Conservation (phyloP, 148 eudicot species). For the Fagopyrum homotropicum region DNA sequence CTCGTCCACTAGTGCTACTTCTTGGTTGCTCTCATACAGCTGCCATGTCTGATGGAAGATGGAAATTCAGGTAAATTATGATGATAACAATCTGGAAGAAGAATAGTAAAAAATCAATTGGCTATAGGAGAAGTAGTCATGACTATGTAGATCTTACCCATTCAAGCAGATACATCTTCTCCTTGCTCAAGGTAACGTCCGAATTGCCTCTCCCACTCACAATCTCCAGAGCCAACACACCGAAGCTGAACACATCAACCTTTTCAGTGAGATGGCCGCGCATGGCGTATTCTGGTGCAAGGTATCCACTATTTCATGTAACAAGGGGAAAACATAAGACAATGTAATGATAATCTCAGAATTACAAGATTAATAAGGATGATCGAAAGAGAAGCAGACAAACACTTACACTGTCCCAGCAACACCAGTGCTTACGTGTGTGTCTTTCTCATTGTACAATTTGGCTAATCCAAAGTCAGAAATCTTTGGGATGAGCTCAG, state of each 20-base stretch:
- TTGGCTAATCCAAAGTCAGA: constrained; percentile 94
- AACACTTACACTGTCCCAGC: constrained; percentile 78
- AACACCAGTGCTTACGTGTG: constrained; percentile 80
- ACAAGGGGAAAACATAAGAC: neutral
- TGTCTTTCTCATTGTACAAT: constrained; percentile 73
- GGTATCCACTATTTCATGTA: constrained; percentile 47
- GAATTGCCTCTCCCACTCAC: constrained; percentile 72
- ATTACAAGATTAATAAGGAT: no score
- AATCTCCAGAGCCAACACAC: constrained; percentile 73
- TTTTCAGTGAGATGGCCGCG: constrained; percentile 88
- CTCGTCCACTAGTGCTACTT: constrained; percentile 50
- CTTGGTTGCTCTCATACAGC: constrained; percentile 49
- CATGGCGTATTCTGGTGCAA: constrained; percentile 95
- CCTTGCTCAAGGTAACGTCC: constrained; percentile 44
- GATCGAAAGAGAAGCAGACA: neutral
- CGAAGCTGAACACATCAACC: constrained; percentile 85
- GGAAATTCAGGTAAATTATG: no score
- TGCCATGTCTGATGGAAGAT: neutral
- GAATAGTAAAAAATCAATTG: neutral
- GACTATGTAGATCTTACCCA: constrained; percentile 42
- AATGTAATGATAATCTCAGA: neutral
- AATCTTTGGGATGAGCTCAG: constrained; percentile 68
- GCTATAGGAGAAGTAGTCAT: neutral
- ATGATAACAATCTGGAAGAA: no score
- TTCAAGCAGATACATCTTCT: constrained; percentile 70